These are phyloP conservation scores for Aurantiochytrium sp. DNA, from an alignment of 108 stramenopile species.

Conservation along the genomic window DNA sequence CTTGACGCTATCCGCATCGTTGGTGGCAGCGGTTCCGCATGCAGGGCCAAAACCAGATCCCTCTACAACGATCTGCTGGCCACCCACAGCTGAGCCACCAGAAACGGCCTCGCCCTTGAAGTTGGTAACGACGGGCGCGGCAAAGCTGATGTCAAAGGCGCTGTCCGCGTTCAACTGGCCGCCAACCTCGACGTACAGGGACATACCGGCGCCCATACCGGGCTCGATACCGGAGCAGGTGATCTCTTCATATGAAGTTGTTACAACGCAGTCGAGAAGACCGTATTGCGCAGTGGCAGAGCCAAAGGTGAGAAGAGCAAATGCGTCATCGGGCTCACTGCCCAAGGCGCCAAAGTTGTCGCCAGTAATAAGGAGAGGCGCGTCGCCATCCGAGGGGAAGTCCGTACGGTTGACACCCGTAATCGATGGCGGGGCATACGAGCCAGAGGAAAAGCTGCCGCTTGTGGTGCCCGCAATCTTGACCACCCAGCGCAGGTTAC, in stretches of 20 bases:
- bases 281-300: not conserved
- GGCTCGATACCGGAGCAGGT: constrained; percentile 13
- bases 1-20: not conserved
- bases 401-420: not conserved
- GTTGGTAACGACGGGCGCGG: not conserved
- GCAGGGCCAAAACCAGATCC: constrained; percentile 20
- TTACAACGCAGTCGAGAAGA: constrained; percentile 9
- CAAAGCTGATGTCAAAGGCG: not conserved
- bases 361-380: not conserved
- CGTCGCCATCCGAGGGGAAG: not conserved
- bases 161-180: not conserved
- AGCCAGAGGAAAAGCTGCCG: not conserved
- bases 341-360: constrained; percentile 23
- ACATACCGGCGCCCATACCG: constrained; percentile 9
- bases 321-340: not conserved
- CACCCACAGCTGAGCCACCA: constrained; percentile 17
- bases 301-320: not conserved
- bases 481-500: not conserved
- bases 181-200: not conserved
- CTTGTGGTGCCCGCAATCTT: not conserved
- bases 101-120: constrained; percentile 14
- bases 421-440: not conserved
- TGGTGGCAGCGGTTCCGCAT: not conserved
- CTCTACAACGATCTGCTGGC: not conserved
- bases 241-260: not conserved